Evolutionary conservation across 805 yeast genomes (phyloP).

Genomic region (Candida berthetii): DNA sequence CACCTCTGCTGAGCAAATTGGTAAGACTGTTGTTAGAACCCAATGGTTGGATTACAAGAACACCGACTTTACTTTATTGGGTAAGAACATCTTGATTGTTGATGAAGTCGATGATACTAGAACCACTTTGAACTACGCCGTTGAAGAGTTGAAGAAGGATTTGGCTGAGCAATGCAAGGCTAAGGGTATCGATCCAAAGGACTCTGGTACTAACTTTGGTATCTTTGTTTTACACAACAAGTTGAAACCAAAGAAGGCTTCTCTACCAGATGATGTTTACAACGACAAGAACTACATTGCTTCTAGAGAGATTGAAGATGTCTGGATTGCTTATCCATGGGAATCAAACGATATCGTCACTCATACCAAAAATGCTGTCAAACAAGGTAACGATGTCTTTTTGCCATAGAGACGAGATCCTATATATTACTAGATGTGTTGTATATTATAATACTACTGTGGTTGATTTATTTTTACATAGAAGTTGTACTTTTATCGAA

Average conservation of each 20-base stretch:
- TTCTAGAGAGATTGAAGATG: constrained; percentile 70
- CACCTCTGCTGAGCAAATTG: constrained; percentile 48
- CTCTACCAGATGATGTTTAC: constrained; percentile 58
- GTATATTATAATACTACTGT: too few species aligned
- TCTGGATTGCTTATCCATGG: constrained; percentile 89
- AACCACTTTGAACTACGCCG: constrained; percentile 77
- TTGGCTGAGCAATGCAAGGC: constrained; percentile 54
- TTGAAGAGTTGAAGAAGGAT: constrained; percentile 68
- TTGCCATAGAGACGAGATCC: background rate
- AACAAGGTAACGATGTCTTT: constrained; percentile 64
- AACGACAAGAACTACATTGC: constrained; percentile 60
- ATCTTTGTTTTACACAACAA: constrained; percentile 78
- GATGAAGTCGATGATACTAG: constrained; percentile 88
- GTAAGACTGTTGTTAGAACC: constrained; percentile 65
- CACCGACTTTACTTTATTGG: constrained; percentile 50
- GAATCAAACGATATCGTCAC: constrained; percentile 69
- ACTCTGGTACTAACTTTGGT: constrained; percentile 54
- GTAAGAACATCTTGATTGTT: constrained; percentile 66
- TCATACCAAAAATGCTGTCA: constrained; percentile 66
- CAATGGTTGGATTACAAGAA: constrained; percentile 81
- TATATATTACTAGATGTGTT: too few species aligned
- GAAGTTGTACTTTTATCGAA: too few species aligned
- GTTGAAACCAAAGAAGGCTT: constrained; percentile 64
- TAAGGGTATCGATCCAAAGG: constrained; percentile 35
- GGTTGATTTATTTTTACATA: too few species aligned